Base-by-base conservation (phyloP, 768 basidiomycete genomes). In the Calocybe gangraenosa region DNA sequence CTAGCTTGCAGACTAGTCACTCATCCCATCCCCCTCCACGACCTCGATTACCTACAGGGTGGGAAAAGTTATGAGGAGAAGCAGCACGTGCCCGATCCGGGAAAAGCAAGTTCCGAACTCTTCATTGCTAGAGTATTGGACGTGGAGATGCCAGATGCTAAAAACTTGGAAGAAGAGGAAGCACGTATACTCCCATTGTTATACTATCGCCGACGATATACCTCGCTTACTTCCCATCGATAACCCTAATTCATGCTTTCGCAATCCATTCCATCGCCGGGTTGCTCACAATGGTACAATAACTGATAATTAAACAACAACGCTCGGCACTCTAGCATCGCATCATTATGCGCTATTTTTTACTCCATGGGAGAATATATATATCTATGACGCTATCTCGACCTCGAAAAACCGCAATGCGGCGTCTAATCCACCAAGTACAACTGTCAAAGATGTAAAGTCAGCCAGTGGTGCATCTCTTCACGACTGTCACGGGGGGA, bases 41-140 rank as follows among this genome's bases (percentile, higher is more conserved):
- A 81, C 44, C 50, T 82, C 37, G 62, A 66, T 3, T 67, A 60
- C 49, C 54, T 78, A 17, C 5, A 11, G 5, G 62, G 52, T 33
- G 54, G 41, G 25, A 48, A 44, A 23, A 48, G 42, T 20, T 40
- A n/a, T 37, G 56, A 33, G 20, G 51, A 42, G 46, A 50, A 18
- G 37, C 51, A 20, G 49, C 30, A 40, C 21, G 42, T 14, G 11
- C 11, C 25, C 11, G 25, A 48, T 28, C 56, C 46, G 8, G 47
- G 40, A 46, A 50, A 44, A 40, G 51, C 34, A 56, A 55, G 46
- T 17, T 86, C 82, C 31, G 84, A 92, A 68, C 65, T 94, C 33
- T 92, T 91, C 63, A 80, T 94, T 50, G 91, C 88, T 11, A 68
- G 74, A n/a, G 90, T 94, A 9, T 63, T 79, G 22, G 65, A 80